Evolutionary conservation across 2,329 filamentous ascomycete species (phyloP).

Genomic region (Orbilia quercus): DNA sequence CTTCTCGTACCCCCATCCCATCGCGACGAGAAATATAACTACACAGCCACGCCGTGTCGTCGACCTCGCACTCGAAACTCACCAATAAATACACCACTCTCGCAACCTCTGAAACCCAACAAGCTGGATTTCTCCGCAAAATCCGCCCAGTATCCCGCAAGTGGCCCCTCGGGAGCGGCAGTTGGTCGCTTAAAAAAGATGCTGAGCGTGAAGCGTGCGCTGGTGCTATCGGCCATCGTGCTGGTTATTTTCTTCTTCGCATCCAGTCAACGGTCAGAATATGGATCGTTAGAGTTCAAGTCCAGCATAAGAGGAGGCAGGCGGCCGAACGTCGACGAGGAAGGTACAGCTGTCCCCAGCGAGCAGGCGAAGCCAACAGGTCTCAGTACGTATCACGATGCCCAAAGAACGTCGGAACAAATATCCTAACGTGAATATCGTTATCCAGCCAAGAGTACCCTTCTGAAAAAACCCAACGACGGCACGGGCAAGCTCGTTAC

Average conservation of each 20-base stretch:
- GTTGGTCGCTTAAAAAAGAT: constrained; percentile 27
- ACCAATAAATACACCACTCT: neutral
- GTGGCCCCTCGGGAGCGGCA: constrained; percentile 37
- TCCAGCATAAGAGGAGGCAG: constrained; percentile 43
- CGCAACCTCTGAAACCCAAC: neutral
- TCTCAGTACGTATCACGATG: neutral
- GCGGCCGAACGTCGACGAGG: constrained; percentile 35
- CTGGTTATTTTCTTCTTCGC: constrained; percentile 52
- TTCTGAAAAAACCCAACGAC: constrained; percentile 26
- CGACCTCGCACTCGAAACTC: neutral
- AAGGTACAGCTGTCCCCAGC: neutral
- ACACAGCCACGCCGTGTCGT: constrained; percentile 11
- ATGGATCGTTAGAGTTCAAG: constrained; percentile 14
- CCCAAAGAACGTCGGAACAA: neutral
- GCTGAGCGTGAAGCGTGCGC: constrained; percentile 47
- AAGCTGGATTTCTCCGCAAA: constrained; percentile 54
- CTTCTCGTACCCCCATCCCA: constrained; percentile 15
- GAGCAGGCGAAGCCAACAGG: neutral
- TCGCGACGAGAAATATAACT: constrained; percentile 6
- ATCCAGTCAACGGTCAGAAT: constrained; percentile 32
- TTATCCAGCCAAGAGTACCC: neutral
- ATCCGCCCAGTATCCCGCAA: constrained; percentile 12
- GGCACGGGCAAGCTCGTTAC: constrained; percentile 34
- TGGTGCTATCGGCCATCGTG: constrained; percentile 50
- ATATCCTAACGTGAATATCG: neutral